phyloP scores from a whole-genome alignment of 2,329 filamentous ascomycete species.

The Dactylonectria estremocensis region DNA sequence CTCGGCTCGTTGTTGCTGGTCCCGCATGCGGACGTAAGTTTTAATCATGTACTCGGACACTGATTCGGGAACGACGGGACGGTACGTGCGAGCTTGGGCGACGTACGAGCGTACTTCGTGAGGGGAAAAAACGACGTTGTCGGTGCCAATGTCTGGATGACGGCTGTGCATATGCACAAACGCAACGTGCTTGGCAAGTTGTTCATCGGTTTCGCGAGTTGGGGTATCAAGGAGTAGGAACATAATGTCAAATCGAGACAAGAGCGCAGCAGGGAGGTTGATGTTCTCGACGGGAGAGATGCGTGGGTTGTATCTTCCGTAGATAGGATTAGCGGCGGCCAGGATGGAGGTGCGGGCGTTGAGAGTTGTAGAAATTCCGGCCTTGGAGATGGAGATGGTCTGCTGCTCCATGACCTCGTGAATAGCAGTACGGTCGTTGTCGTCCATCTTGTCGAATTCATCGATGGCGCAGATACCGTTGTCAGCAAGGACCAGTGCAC shows the following conservation, averaged over 20 bases:
- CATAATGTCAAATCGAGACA: constrained; percentile 97
- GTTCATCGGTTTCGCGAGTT: constrained; percentile 88
- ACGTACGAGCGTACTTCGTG: constrained; percentile 97
- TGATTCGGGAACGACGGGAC: constrained; percentile 85
- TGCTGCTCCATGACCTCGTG: constrained; percentile 94
- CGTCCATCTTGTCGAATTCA: constrained; percentile 93
- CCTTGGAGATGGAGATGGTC: constrained; percentile 88
- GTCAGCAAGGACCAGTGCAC: constrained; percentile 84
- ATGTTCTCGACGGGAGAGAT: constrained; percentile 99
- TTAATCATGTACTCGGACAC: constrained; percentile 98
- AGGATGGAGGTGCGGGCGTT: constrained; percentile 97
- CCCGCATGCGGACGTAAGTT: constrained; percentile 94
- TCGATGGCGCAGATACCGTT: constrained; percentile 91
- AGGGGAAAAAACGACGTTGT: constrained; percentile 85
- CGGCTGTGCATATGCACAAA: constrained; percentile 97
- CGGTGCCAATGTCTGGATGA: constrained; percentile 81
- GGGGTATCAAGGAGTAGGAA: constrained; percentile 98
- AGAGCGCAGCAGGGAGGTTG: constrained; percentile 95
- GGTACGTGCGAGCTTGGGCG: constrained; percentile 90
- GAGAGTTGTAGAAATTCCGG: constrained; percentile 80
- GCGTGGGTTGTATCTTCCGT: constrained; percentile 97
- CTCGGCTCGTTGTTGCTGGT: constrained; percentile 92
- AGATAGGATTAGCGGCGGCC: constrained; percentile 95
- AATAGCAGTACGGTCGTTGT: constrained; percentile 85
- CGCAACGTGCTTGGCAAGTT: constrained; percentile 94